These are phyloP conservation scores for Pseudocercospora eumusae DNA, from an alignment of 2,329 filamentous ascomycete genomes.

Conservation along the genomic window DNA sequence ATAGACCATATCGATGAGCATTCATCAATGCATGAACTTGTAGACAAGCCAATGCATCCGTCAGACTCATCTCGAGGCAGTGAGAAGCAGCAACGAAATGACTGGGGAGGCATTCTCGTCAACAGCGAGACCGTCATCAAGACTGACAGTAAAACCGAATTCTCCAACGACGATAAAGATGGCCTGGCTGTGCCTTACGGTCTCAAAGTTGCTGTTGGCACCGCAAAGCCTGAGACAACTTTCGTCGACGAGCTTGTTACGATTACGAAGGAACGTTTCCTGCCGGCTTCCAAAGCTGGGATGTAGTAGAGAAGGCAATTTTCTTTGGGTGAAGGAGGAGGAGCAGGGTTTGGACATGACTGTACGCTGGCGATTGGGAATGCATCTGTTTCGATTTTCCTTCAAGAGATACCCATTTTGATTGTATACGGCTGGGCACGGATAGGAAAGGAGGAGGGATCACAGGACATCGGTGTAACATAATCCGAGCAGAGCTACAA, in stretches of 20 bases:
- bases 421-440: neutral
- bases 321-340: neutral
- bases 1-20: conserved; percentile 23
- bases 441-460: neutral
- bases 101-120: conserved; percentile 42
- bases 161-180: conserved; percentile 23
- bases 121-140: conserved; percentile 42
- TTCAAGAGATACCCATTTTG: conserved; percentile 12
- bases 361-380: neutral
- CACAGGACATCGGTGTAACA: neutral
- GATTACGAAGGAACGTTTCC: conserved; percentile 36
- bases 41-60: conserved; percentile 31
- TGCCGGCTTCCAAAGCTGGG: conserved; percentile 22
- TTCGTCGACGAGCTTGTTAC: conserved; percentile 44
- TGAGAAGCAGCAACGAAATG: conserved; percentile 22
- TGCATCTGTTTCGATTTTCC: neutral
- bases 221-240: conserved; percentile 45
- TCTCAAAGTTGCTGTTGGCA: conserved; percentile 33
- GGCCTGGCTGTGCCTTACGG: conserved; percentile 33
- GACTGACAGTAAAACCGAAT: conserved; percentile 35
- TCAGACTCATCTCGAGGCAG: conserved; percentile 17
- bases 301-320: conserved; percentile 9
- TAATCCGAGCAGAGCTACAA: neutral
- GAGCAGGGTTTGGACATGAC: neutral
- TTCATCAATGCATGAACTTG: conserved; percentile 32